A percentile compares a stretch with the other conserved stretches of the same genome.
These are phyloP conservation scores for Amylostereum areolatum DNA, from an alignment of 1,284 basidiomycete genomes.

Conservation along the genomic window DNA sequence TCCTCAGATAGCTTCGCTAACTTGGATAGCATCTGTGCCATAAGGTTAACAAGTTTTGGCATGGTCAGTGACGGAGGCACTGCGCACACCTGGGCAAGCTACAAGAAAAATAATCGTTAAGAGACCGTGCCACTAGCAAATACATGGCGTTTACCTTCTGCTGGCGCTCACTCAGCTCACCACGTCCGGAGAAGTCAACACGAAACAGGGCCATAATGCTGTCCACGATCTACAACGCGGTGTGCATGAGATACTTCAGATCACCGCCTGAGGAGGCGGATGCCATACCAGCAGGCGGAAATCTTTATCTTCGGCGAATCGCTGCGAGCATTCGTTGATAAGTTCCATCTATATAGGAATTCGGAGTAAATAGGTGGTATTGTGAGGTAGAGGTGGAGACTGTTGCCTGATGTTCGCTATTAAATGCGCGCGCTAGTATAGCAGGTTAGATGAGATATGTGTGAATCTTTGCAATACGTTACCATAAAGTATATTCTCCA, in stretches of 20 bases:
- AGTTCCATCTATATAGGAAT: conserved; percentile 63
- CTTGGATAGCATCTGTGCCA: conserved; percentile 76
- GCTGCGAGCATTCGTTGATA: conserved; percentile 77
- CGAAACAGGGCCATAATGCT: conserved; percentile 95
- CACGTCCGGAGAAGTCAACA: conserved; percentile 87
- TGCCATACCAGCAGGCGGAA: conserved; percentile 66
- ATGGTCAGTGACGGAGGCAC: neutral
- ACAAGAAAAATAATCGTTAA: conserved; percentile 28
- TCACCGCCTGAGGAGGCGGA: conserved; percentile 19
- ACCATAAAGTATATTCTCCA: conserved; percentile 87
- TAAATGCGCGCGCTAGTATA: conserved; percentile 72
- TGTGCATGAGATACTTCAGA: neutral
- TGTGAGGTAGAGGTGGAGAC: neutral
- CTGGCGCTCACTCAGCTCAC: conserved; percentile 88
- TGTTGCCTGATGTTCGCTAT: conserved; percentile 79
- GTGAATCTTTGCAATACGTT: conserved; percentile 22
- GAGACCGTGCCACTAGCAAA: neutral
- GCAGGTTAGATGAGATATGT: neutral
- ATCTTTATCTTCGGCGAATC: conserved; percentile 80
- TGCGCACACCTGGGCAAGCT: conserved; percentile 61
- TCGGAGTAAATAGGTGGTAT: neutral
- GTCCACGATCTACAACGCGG: conserved; percentile 66
- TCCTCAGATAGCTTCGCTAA: conserved; percentile 89
- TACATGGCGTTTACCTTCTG: conserved; percentile 59
- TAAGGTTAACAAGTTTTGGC: neutral